These are phyloP conservation scores for Candida vaughaniae DNA, from an alignment of 805 yeast genomes.

Conservation along the genomic window DNA sequence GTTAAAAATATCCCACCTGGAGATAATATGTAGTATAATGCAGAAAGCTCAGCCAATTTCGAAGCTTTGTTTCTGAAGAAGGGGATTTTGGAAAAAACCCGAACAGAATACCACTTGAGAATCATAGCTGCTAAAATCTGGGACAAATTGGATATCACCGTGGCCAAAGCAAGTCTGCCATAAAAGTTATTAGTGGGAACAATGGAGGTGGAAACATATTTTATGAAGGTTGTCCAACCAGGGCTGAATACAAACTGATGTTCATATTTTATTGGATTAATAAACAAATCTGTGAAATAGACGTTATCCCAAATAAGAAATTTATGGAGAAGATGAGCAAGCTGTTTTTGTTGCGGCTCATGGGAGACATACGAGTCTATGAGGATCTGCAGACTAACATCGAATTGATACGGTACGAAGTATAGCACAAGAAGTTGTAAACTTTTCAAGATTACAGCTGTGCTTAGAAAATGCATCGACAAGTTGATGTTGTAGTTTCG, in stretches of 20 bases:
- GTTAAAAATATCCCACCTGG: constrained; percentile 81
- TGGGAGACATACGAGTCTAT: constrained; percentile 14
- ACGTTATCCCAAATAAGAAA: constrained; percentile 85
- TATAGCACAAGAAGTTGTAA: constrained; percentile 36
- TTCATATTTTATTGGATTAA: constrained; percentile 58
- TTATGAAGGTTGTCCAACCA: constrained; percentile 62
- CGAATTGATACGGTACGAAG: constrained; percentile 47
- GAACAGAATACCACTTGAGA: constrained; percentile 48
- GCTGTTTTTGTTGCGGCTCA: background rate
- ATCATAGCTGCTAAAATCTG: constrained; percentile 52
- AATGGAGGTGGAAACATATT: constrained; percentile 11
- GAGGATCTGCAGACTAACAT: constrained; percentile 45
- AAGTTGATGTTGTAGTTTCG: no score
- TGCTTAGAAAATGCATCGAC: no score
- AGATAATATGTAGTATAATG: constrained; percentile 54
- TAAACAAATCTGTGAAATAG: constrained; percentile 61
- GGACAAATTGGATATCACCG: constrained; percentile 49
- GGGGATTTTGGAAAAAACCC: constrained; percentile 21
- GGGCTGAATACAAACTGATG: constrained; percentile 91
- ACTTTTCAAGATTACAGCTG: background rate
- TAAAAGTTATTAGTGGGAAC: constrained; percentile 33
- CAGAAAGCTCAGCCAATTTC: constrained; percentile 24
- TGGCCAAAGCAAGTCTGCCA: constrained; percentile 44
- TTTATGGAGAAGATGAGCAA: constrained; percentile 38
- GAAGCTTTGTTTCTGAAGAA: constrained; percentile 17